Evolutionary conservation across 2,329 filamentous ascomycete species (phyloP), one percentile per base, ranked within the genome.

Genomic region (Penicillium sp.): DNA sequence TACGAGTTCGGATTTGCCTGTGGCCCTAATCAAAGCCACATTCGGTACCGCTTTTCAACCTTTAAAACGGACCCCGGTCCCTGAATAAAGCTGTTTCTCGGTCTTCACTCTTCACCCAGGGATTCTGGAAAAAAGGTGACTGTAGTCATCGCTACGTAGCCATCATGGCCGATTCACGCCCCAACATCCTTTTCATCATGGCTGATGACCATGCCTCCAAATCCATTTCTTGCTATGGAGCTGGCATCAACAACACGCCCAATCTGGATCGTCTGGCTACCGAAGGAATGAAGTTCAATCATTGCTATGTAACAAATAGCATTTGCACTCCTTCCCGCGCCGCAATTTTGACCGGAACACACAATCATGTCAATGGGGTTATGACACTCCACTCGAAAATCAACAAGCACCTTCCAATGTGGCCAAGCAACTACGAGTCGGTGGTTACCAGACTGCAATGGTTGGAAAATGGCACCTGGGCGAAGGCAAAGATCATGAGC

Each of bases 121-220:
- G 2, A 35, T 16, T 8, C n/a, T n/a, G 30, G 14, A n/a, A 9
- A 9, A 8, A 8, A 8, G 2, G 31, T 9, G n/a, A 16, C 18
- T 27, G 25, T 9, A n/a, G 14, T 35, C 3, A 2, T 8, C 9
- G n/a, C 2, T 35, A 7, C n/a, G 31, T n/a, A 35, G 2, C 16
- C 6, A 16, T 7, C 7, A 35, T 35, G 31, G n/a, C 31, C n/a
- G 31, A 9, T 18, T 35, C n/a, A 4, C 48, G 58, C 20, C 61
- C 61, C 14, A 63, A 62, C n/a, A 75, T 78, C 50, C 52, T 81
- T 48, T 81, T 81, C 65, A 79, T 81, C 63, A 79, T 81, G 76
- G 79, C 78, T 0, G 78, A 81, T 63, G 79, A 81, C 64, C 78
- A 81, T 68, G 79, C 79, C 7, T 66, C 75, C 39, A 80, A 81